Evolutionary conservation across 345 rosid genomes (phyloP).

Genomic region (Lagerstroemia speciosa): DNA sequence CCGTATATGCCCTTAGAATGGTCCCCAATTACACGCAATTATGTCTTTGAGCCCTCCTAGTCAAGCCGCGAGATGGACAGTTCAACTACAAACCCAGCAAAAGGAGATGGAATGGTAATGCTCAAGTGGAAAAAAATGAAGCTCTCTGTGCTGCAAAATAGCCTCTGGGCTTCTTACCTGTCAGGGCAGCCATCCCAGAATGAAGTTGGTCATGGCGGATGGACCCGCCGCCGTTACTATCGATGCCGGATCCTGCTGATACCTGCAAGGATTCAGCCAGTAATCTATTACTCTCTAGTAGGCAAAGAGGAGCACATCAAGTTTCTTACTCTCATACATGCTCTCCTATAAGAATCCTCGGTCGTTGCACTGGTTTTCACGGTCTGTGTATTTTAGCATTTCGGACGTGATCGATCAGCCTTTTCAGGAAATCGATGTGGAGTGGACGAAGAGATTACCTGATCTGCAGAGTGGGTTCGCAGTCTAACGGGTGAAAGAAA

Average conservation of each 20-base stretch:
- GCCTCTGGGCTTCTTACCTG: neutral
- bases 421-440: neutral
- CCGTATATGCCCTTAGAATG: neutral
- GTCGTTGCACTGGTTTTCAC: no score
- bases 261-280: conserved; percentile 29
- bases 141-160: neutral
- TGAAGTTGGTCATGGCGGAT: conserved; percentile 56
- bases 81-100: neutral
- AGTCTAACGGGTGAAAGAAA: conserved; percentile 77
- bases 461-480: conserved; percentile 83
- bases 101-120: neutral
- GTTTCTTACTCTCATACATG: no score
- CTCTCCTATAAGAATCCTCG: no score
- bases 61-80: no score
- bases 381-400: no score
- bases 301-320: no score
- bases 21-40: no score
- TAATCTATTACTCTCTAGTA: neutral
- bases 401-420: neutral
- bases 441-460: conserved; percentile 42
- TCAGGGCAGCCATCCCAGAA: conserved; percentile 90
- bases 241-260: conserved; percentile 49
- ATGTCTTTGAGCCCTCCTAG: no score
- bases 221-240: conserved; percentile 58
- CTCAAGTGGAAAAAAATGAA: neutral